These are phyloP conservation scores for Backusella macrospora DNA, from an alignment of 192 early-diverging fungal genomes.

Conservation along the genomic window DNA sequence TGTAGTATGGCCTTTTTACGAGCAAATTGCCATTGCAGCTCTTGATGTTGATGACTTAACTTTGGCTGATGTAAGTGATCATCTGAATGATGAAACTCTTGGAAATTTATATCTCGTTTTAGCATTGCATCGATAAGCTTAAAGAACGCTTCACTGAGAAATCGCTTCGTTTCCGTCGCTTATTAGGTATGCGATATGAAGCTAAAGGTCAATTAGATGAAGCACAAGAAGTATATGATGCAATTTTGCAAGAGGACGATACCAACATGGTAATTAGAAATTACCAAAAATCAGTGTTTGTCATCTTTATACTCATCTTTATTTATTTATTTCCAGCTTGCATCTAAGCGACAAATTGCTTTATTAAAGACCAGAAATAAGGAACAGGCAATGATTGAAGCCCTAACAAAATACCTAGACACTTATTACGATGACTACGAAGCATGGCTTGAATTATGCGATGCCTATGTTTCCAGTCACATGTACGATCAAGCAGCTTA, in stretches of 20 bases:
- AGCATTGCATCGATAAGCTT: conserved; percentile 64
- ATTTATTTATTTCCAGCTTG: conserved; percentile 42
- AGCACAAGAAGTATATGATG: conserved; percentile 72
- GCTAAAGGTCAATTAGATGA: conserved; percentile 69
- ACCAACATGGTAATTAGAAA: conserved; percentile 66
- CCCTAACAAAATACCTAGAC: conserved; percentile 78
- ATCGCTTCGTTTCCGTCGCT: conserved; percentile 70
- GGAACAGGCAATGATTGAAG: conserved; percentile 67
- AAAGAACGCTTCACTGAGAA: conserved; percentile 61
- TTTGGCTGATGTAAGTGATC: conserved; percentile 55
- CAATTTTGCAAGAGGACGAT: conserved; percentile 76
- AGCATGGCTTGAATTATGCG: conserved; percentile 84
- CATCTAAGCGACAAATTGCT: conserved; percentile 79
- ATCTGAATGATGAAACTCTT: neutral
- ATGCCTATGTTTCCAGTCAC: conserved; percentile 70
- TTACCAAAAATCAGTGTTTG: neutral
- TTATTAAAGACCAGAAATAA: conserved; percentile 69
- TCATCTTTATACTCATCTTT: neutral
- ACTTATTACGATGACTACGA: conserved; percentile 86
- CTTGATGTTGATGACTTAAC: conserved; percentile 74
- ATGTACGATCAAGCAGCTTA: conserved; percentile 86
- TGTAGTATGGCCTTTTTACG: conserved; percentile 73
- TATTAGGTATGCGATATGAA: conserved; percentile 82
- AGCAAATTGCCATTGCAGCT: conserved; percentile 82
- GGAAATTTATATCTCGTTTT: neutral